A percentile compares a stretch with the other conserved stretches of the same genome.
Conservation (phyloP, 176 grass and related monocot genomes). For the Carex cristatella region DNA sequence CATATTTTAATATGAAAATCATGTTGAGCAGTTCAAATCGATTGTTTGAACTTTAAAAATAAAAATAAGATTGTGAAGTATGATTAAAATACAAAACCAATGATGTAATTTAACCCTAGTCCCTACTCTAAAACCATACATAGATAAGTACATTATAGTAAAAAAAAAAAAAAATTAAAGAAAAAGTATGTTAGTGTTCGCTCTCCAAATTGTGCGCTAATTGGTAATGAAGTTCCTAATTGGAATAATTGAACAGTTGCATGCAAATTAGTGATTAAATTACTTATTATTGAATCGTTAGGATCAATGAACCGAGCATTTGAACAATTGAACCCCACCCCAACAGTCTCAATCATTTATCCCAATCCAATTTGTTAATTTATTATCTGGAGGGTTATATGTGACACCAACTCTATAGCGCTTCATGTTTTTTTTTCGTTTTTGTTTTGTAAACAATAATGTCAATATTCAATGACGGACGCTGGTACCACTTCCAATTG, state of each 20-base stretch:
- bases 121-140: background rate
- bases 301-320: slow-evolving; percentile 8
- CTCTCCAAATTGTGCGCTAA: background rate
- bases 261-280: background rate
- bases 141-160: background rate
- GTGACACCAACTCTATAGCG: background rate
- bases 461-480: background rate
- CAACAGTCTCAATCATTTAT: slow-evolving; percentile 19
- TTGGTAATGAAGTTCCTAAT: background rate
- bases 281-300: background rate
- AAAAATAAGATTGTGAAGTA: no score
- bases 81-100: no score
- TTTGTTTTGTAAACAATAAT: background rate
- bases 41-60: no score
- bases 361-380: background rate
- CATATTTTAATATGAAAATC: no score
- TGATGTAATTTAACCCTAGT: no score
- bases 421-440: background rate
- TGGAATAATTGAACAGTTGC: background rate
- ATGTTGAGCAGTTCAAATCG: no score
- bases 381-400: background rate
- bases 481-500: background rate
- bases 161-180: background rate
- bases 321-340: background rate
- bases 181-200: background rate